Evolutionary conservation across 495 filamentous ascomycete genomes (phyloP), one percentile per base, ranked within the genome.

Genomic region (Tuber melanosporum): DNA sequence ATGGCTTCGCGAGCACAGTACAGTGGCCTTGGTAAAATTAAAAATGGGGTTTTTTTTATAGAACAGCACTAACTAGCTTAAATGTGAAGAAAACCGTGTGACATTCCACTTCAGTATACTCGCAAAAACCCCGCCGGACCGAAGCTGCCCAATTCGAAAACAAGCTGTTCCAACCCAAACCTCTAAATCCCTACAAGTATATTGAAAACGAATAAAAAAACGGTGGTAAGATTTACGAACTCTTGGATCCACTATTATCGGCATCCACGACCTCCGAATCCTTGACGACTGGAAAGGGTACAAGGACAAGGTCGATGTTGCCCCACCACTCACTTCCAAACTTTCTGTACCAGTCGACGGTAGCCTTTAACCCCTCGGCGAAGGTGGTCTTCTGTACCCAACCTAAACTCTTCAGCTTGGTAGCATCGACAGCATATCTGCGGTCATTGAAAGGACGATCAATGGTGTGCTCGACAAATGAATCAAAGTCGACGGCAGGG

Each of bases 361-460:
- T 93, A n/a, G 82, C 83, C 52, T 84, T 84, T 75, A 94, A 83
- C 36, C 92, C 92, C 0, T 91, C 87, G 1, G 84, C 86, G 79
- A 93, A 91, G 45, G 79, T 81, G 4, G 87, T 89, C 81, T 88
- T 88, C 82, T 90, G 92, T 36, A 86, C 79, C 92, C 92, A 94
- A 22, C 92, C 92, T 9, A 94, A 86, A 71, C 84, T 81, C 14
- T 86, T 82, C 75, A 93, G 86, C 83, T 92, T 93, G 43, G 86
- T 86, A 22, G 88, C 90, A 78, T 93, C 90, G 22, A 92, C 88
- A 6, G 89, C 90, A 77, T 93, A 92, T 26, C 90, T 84, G 71
- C 88, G 87, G 78, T 94, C 92, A 82, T 93, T 92, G 84, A 91
- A 93, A 1, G 91, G 91, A 32, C 92, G 87, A 82, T 93, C 92